Conservation (phyloP, 1,284 basidiomycete species). For the Trichosporon sp. region DNA sequence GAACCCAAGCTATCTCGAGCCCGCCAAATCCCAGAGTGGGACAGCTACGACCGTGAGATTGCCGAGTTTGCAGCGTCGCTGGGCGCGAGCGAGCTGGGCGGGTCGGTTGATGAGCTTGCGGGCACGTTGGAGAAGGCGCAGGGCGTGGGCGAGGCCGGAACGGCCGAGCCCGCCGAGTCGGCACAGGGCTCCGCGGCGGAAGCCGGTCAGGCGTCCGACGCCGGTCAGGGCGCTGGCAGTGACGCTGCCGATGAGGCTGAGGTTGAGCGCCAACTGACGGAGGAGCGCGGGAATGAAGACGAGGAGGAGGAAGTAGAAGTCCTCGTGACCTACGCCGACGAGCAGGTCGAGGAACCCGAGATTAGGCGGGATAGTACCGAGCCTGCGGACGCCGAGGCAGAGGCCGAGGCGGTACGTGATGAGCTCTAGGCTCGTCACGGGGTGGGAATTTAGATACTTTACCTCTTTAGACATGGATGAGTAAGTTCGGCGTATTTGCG, state of each 20-base stretch:
- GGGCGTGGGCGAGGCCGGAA: too few relatives aligned
- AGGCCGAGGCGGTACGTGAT: not conserved
- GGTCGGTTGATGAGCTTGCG: constrained; percentile 66
- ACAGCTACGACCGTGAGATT: constrained; percentile 67
- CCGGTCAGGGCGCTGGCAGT: not conserved
- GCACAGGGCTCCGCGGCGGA: too few relatives aligned
- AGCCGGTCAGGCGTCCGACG: too few relatives aligned
- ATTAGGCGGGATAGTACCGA: not conserved
- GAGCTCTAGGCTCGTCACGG: not conserved
- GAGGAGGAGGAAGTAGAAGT: not conserved
- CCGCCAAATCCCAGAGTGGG: constrained; percentile 95
- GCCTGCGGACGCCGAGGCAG: not conserved
- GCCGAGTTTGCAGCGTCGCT: constrained; percentile 60
- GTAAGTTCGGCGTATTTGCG: too few relatives aligned
- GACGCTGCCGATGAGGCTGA: constrained; percentile 6
- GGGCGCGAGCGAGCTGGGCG: constrained; percentile 53
- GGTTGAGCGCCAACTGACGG: constrained; percentile 1
- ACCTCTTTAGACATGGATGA: too few relatives aligned
- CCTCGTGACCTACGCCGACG: not conserved
- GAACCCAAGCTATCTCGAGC: constrained; percentile 92
- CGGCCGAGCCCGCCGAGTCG: constrained; percentile 5
- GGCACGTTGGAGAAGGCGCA: constrained; percentile 1
- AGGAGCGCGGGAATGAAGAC: too few relatives aligned
- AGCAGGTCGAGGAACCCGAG: not conserved
- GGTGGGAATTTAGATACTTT: too few relatives aligned